These are phyloP conservation scores for Vitis riparia DNA, from an alignment of 164 flowering plant species.

Conservation along the genomic window DNA sequence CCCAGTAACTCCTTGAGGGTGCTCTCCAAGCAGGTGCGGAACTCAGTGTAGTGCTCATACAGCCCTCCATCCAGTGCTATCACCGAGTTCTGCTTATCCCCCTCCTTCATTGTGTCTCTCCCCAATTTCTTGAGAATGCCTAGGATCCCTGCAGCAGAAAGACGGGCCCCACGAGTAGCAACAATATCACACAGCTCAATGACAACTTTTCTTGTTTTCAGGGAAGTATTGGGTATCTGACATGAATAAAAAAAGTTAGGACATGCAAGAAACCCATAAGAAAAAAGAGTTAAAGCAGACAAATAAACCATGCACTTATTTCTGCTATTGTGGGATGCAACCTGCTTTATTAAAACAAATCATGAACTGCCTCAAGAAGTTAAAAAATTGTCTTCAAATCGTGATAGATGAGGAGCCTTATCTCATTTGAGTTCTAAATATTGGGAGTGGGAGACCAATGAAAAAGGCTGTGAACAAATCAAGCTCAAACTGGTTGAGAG, in stretches of 20 bases:
- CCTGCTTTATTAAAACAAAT: no score
- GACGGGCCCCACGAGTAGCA: conserved; percentile 82
- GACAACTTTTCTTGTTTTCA: conserved; percentile 69
- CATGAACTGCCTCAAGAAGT: no score
- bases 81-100: conserved; percentile 61
- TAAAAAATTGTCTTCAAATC: no score
- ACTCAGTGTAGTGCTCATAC: conserved; percentile 79
- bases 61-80: conserved; percentile 89
- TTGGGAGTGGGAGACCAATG: no score
- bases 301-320: not conserved
- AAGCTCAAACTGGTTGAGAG: no score
- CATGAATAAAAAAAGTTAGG: not conserved
- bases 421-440: no score
- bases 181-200: conserved; percentile 81
- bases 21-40: conserved; percentile 56
- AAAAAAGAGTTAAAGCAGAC: not conserved
- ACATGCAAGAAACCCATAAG: not conserved
- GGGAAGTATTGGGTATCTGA: conserved; percentile 74
- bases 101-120: conserved; percentile 55
- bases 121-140: conserved; percentile 91
- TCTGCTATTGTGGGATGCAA: no score
- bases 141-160: conserved; percentile 89
- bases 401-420: no score
- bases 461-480: no score
- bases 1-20: conserved; percentile 78